phyloP scores from a whole-genome alignment of 345 rosid species.

The Lepidium sativum region DNA sequence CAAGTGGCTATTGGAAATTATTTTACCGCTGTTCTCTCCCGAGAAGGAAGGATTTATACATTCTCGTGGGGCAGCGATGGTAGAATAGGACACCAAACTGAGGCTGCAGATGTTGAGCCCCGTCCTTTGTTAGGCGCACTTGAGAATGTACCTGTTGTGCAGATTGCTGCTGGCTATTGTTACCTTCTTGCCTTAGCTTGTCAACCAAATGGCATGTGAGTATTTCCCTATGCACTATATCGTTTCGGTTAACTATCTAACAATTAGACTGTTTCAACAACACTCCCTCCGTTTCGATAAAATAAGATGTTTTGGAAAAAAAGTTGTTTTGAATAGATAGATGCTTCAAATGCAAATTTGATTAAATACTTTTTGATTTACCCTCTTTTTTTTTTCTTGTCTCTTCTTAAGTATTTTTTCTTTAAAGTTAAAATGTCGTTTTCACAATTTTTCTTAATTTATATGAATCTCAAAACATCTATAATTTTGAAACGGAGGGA shows the following conservation, averaged over 20 bases:
- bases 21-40: conserved; percentile 82
- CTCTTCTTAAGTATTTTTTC: too few species aligned
- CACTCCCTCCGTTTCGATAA: too few species aligned
- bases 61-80: conserved; percentile 84
- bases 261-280: not conserved
- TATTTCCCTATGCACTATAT: conserved; percentile 5
- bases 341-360: too few species aligned
- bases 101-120: conserved; percentile 68
- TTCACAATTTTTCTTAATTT: too few species aligned
- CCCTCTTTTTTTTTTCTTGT: too few species aligned
- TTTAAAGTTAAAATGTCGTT: too few species aligned
- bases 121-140: conserved; percentile 81
- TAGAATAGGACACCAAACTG: conserved; percentile 81
- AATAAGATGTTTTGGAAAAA: too few species aligned
- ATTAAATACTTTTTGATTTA: too few species aligned
- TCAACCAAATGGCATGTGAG: conserved; percentile 96
- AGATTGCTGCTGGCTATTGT: conserved; percentile 96
- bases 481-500: too few species aligned
- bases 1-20: conserved; percentile 94
- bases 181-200: conserved; percentile 95
- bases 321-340: too few species aligned
- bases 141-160: conserved; percentile 82
- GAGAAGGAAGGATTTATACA: conserved; percentile 93
- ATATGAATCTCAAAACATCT: too few species aligned
- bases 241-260: not conserved